Conservation (phyloP, 257 asterid species). For the Buddleja alternifolia region DNA sequence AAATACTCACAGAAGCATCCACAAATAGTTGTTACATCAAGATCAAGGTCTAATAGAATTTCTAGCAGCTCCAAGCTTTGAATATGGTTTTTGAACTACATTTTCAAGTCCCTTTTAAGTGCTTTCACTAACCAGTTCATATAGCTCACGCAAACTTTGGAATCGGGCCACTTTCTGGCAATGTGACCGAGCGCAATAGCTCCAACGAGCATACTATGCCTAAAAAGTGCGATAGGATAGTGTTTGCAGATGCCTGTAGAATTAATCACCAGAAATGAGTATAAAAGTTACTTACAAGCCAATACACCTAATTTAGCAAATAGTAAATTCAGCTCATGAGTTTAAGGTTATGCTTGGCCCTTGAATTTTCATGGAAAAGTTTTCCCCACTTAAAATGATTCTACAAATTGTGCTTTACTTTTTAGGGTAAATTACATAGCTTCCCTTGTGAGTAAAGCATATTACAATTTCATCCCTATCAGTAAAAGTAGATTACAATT, state of each 20-base stretch:
- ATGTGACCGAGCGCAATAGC: conserved; percentile 88
- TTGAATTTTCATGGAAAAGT: not conserved
- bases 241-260: conserved; percentile 89
- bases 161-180: conserved; percentile 67
- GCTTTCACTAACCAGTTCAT: conserved; percentile 1
- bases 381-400: too few species aligned
- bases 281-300: not conserved
- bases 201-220: conserved; percentile 87
- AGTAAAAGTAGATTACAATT: too few species aligned
- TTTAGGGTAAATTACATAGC: too few species aligned
- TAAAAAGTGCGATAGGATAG: conserved; percentile 85
- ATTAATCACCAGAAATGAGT: conserved; percentile 4
- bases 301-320: not conserved
- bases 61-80: too few species aligned
- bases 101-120: conserved; percentile 13
- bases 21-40: too few species aligned
- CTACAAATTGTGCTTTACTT: too few species aligned
- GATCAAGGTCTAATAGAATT: too few species aligned
- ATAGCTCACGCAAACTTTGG: conserved; percentile 66
- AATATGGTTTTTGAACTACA: conserved; percentile 15
- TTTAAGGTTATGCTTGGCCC: not conserved
- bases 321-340: not conserved
- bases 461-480: too few species aligned
- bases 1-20: too few species aligned
- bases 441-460: too few species aligned